phyloP scores from a whole-genome alignment of 139 green algal species.

The Chlamydomonas eustigma region DNA sequence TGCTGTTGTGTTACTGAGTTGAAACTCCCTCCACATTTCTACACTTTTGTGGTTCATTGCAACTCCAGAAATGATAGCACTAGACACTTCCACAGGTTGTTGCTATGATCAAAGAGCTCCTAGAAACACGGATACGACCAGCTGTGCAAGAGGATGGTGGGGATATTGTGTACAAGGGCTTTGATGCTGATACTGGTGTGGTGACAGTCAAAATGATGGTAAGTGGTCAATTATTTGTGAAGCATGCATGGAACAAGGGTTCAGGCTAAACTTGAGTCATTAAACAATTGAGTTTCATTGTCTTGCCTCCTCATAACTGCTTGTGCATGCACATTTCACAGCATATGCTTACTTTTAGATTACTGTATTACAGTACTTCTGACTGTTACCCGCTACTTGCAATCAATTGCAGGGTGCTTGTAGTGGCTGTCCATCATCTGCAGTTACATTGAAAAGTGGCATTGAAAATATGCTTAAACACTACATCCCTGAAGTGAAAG shows the following conservation, averaged over 20 bases:
- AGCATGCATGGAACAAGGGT: too few species aligned
- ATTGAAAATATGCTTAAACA: slow-evolving; percentile 99
- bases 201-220: slow-evolving; percentile 91
- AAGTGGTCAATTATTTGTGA: too few species aligned
- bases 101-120: slow-evolving; percentile 99
- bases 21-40: neutral
- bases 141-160: slow-evolving; percentile 94
- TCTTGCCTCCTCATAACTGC: too few species aligned
- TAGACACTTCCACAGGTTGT: slow-evolving; percentile 60
- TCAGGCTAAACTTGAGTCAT: too few species aligned
- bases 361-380: too few species aligned
- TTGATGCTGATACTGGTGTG: slow-evolving; percentile 79
- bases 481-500: slow-evolving; percentile 86
- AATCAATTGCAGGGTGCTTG: slow-evolving; percentile 72
- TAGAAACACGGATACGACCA: slow-evolving; percentile 96
- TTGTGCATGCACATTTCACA: too few species aligned
- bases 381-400: neutral
- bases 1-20: neutral
- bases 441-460: slow-evolving; percentile 93
- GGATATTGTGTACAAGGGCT: slow-evolving; percentile 89
- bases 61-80: too few species aligned
- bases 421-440: slow-evolving; percentile 91
- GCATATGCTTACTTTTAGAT: too few species aligned
- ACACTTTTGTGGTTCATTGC: too few species aligned
- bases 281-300: too few species aligned